Evolutionary conservation across 192 early-diverging fungal genomes (phyloP).

Genomic region (Linnemannia hyalina): DNA sequence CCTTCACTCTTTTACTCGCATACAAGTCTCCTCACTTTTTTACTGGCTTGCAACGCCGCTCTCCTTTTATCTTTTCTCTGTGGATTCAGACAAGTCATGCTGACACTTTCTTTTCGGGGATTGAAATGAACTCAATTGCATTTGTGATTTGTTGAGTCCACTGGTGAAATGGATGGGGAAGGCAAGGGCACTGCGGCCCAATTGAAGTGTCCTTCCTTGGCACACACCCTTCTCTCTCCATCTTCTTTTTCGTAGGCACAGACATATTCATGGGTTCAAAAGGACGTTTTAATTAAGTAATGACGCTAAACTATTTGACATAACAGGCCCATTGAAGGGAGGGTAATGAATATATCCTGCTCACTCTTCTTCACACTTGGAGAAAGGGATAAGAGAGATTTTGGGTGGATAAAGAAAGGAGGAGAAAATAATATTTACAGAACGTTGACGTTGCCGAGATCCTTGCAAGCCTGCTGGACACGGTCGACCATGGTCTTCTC

Average conservation of each 20-base stretch:
- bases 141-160: not conserved
- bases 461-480: slow-evolving; percentile 82
- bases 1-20: no score
- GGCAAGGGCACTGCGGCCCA: no score
- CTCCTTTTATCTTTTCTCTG: not conserved
- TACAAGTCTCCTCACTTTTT: not conserved
- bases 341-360: not conserved
- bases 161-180: not conserved
- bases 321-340: not conserved
- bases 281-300: not conserved
- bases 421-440: slow-evolving; percentile 57
- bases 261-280: not conserved
- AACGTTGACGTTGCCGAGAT: slow-evolving; percentile 78
- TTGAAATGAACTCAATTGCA: slow-evolving; percentile 8
- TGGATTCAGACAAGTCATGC: not conserved
- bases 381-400: not conserved
- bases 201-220: no score
- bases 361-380: not conserved
- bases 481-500: slow-evolving; percentile 90
- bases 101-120: not conserved
- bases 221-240: no score
- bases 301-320: slow-evolving; percentile 9
- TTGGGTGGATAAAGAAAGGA: not conserved
- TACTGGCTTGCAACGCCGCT: not conserved
- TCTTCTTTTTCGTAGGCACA: not conserved